These are phyloP conservation scores for Bipolaris oryzae DNA, from an alignment of 2,329 filamentous ascomycete species.

Conservation along the genomic window DNA sequence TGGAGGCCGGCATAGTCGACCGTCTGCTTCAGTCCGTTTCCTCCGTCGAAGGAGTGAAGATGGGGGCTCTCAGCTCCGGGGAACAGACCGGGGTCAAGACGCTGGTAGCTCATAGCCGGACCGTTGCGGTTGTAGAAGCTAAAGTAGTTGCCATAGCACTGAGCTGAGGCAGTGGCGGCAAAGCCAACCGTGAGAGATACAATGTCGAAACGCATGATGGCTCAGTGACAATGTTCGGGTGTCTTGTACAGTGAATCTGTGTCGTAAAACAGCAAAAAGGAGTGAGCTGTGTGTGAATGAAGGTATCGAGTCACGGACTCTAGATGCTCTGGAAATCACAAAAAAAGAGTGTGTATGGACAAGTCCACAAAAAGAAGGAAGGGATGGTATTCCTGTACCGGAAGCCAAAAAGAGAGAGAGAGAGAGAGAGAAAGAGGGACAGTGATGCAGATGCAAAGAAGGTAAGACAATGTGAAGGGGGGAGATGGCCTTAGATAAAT, in stretches of 20 bases:
- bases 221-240: slow-evolving; percentile 7
- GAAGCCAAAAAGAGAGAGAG: slow-evolving; percentile 12
- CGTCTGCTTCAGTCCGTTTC: slow-evolving; percentile 38
- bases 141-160: slow-evolving; percentile 49
- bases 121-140: slow-evolving; percentile 47
- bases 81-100: slow-evolving; percentile 44
- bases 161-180: slow-evolving; percentile 40
- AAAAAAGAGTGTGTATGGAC: slow-evolving; percentile 32
- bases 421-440: neutral
- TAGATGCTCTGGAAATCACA: slow-evolving; percentile 21
- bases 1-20: slow-evolving; percentile 38
- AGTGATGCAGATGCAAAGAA: slow-evolving; percentile 23
- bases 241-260: slow-evolving; percentile 14
- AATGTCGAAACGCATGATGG: slow-evolving; percentile 39
- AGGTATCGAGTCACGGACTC: slow-evolving; percentile 45
- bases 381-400: slow-evolving; percentile 44
- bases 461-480: slow-evolving; percentile 23
- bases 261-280: slow-evolving; percentile 23
- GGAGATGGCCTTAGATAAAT: slow-evolving; percentile 29
- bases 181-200: slow-evolving; percentile 38
- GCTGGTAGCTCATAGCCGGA: slow-evolving; percentile 43
- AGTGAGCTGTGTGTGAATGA: slow-evolving; percentile 32
- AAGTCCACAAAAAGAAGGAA: slow-evolving; percentile 34
- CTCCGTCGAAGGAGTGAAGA: slow-evolving; percentile 49
- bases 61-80: slow-evolving; percentile 44